These are phyloP conservation scores for Neostapfia colusana DNA, from an alignment of 176 grass and related monocot genomes.

Conservation along the genomic window DNA sequence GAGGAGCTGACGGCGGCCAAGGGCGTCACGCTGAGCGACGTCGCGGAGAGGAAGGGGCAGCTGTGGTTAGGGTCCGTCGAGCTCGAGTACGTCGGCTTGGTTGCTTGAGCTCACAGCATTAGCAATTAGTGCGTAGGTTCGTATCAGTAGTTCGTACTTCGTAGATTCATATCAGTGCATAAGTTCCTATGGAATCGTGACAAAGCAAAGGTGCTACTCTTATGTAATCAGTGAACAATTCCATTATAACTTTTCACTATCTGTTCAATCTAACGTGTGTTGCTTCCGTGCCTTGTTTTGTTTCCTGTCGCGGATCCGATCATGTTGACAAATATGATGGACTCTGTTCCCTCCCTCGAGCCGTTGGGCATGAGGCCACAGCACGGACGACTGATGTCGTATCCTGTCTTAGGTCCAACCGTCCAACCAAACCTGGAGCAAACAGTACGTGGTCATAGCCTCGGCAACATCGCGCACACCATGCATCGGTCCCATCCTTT, in stretches of 20 bases:
- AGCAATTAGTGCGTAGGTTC: neutral
- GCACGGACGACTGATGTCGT: neutral
- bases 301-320: neutral
- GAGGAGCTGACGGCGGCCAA: constrained; percentile 42
- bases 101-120: constrained; percentile 7
- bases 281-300: neutral
- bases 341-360: neutral
- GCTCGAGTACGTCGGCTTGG: constrained; percentile 42
- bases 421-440: neutral
- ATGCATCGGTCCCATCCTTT: neutral
- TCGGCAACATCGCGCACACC: neutral
- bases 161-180: neutral
- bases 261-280: neutral
- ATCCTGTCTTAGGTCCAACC: neutral
- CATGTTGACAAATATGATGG: neutral
- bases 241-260: neutral
- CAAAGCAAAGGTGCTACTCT: neutral
- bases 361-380: neutral
- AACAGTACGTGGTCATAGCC: neutral
- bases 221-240: neutral
- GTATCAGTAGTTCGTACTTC: neutral
- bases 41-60: constrained; percentile 40
- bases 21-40: constrained; percentile 54
- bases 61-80: constrained; percentile 58
- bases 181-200: neutral